Evolutionary conservation across 2,329 filamentous ascomycete species (phyloP).

Genomic region (Daldinia sp.): DNA sequence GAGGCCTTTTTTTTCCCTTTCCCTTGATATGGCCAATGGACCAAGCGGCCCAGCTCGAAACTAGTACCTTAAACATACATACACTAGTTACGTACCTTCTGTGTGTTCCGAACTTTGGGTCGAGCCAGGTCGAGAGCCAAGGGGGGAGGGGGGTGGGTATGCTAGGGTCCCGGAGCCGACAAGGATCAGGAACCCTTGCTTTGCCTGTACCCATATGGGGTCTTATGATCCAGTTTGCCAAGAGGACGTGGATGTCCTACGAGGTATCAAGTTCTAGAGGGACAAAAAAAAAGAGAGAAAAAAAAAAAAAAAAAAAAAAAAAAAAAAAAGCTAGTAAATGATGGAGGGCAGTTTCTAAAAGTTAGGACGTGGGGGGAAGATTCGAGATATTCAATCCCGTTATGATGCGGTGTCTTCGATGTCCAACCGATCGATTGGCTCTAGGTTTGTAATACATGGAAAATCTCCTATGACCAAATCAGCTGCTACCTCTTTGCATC

Average conservation of each 20-base stretch:
- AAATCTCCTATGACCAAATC: constrained; percentile 17
- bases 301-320: not conserved
- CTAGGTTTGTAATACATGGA: not conserved
- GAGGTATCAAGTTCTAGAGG: not conserved
- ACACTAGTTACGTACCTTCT: not conserved
- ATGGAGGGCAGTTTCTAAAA: not conserved
- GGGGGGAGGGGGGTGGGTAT: too few species aligned
- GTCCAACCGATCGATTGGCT: constrained; percentile 6
- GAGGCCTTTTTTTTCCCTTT: constrained; percentile 22
- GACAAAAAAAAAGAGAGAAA: too few species aligned
- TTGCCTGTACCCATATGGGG: not conserved
- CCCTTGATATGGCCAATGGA: not conserved
- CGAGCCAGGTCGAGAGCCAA: not conserved
- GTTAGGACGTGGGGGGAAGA: constrained; percentile 6
- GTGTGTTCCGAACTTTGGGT: not conserved
- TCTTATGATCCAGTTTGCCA: not conserved
- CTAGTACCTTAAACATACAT: constrained; percentile 5
- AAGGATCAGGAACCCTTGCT: not conserved
- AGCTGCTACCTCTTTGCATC: constrained; percentile 6
- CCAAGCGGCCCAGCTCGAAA: constrained; percentile 1
- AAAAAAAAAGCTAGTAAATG: not conserved
- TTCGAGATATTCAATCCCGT: not conserved
- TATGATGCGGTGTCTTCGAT: not conserved
- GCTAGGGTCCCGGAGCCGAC: not conserved
- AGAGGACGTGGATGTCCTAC: not conserved